These are phyloP conservation scores for Zygosaccharomyces pseudobailii DNA, from an alignment of 1,139 yeast genomes.

Conservation along the genomic window DNA sequence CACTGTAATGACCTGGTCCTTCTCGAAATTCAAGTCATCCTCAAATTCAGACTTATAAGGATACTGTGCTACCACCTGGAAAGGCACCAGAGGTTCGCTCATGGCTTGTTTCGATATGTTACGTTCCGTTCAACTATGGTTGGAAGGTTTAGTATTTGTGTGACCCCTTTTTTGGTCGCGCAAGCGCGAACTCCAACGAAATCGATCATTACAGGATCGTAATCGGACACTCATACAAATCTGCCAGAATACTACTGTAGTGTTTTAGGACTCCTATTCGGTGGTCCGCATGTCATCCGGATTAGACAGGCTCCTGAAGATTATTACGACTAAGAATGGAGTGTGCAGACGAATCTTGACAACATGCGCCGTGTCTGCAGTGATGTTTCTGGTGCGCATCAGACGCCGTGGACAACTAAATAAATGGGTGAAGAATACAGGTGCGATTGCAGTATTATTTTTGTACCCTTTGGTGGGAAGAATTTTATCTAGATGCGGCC, in stretches of 20 bases:
- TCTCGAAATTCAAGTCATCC: conserved; percentile 72
- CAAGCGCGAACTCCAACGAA: not conserved
- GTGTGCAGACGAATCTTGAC: conserved; percentile 6
- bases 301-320: not conserved
- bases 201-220: too few relatives aligned
- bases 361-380: conserved; percentile 10
- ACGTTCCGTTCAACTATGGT: not conserved
- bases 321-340: not conserved
- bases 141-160: not conserved
- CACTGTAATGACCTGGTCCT: conserved; percentile 68
- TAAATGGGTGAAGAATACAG: conserved; percentile 3
- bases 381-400: conserved; percentile 5
- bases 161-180: not conserved
- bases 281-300: not conserved
- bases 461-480: conserved; percentile 7
- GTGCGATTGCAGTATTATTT: conserved; percentile 7
- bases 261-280: too few relatives aligned
- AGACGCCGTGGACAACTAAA: not conserved
- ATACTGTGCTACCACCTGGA: conserved; percentile 63
- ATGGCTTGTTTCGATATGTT: conserved; percentile 5
- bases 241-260: not conserved
- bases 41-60: conserved; percentile 74
- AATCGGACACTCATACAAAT: not conserved
- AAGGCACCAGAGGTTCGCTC: conserved; percentile 44
- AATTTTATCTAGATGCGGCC: not conserved